These are phyloP conservation scores for Cordyceps farinosa DNA, from an alignment of 2,329 filamentous ascomycete genomes.

Conservation along the genomic window DNA sequence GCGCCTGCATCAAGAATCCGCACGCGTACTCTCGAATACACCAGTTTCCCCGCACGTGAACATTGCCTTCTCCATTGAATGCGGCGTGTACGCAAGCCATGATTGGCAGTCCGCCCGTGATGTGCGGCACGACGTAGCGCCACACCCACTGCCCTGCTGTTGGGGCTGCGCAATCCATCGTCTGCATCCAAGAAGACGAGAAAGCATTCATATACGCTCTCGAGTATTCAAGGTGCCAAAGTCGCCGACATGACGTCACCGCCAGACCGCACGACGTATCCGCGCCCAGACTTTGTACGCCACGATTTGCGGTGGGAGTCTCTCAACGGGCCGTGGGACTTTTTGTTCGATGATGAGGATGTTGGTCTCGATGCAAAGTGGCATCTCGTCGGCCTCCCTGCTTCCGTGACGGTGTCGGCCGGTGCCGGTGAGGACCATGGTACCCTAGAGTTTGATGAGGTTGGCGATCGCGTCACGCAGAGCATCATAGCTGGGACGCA, in stretches of 20 bases:
- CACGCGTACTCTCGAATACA: background rate
- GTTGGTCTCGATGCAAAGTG: constrained; percentile 50
- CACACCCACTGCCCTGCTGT: background rate
- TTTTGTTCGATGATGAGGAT: constrained; percentile 64
- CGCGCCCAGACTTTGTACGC: constrained; percentile 62
- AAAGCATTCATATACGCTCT: background rate
- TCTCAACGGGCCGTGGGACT: constrained; percentile 61
- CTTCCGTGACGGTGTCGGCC: constrained; percentile 32
- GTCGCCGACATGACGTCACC: constrained; percentile 21
- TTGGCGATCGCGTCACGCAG: constrained; percentile 33
- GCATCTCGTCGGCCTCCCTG: constrained; percentile 50
- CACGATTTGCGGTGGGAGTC: constrained; percentile 53
- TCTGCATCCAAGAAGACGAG: background rate
- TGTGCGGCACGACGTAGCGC: background rate
- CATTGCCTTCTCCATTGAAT: background rate
- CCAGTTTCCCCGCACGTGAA: background rate
- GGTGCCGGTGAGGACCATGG: constrained; percentile 34
- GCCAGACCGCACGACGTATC: constrained; percentile 39
- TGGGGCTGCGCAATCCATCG: background rate
- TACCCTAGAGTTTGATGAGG: background rate
- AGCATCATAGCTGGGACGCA: constrained; percentile 47
- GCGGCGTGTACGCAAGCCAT: background rate
- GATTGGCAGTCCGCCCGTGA: background rate
- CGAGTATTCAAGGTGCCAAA: background rate
- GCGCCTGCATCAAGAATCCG: background rate